Percentiles rank a stretch among this genome's conserved stretches.
phyloP scores from a whole-genome alignment of 352 stramenopile genomes.

The Phytophthora capsici region DNA sequence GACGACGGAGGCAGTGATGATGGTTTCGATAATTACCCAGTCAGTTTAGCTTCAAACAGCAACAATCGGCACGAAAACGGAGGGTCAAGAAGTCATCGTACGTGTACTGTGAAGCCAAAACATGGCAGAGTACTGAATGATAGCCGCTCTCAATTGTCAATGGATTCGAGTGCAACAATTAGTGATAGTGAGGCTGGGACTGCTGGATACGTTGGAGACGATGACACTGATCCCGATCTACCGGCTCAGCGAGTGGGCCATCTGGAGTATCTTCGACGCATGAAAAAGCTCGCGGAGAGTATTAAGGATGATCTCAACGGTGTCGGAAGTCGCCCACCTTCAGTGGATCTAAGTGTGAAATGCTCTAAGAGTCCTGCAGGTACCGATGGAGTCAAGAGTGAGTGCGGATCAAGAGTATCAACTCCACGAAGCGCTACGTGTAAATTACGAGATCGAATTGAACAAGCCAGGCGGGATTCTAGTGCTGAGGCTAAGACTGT shows the following conservation, averaged over 20 bases:
- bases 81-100: constrained; percentile 1
- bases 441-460: constrained; percentile 42
- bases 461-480: constrained; percentile 41
- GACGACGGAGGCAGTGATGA: constrained; percentile 50
- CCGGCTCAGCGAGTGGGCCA: constrained; percentile 64
- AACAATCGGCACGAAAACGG: constrained; percentile 19
- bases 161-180: constrained; percentile 8
- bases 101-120: constrained; percentile 1
- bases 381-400: constrained; percentile 6
- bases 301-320: constrained; percentile 66
- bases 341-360: constrained; percentile 4
- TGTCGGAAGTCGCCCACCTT: not conserved
- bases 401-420: constrained; percentile 13
- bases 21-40: constrained; percentile 28
- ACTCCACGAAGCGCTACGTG: constrained; percentile 33
- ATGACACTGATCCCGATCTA: constrained; percentile 46
- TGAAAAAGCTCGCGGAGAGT: constrained; percentile 70
- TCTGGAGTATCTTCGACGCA: constrained; percentile 72
- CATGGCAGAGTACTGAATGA: constrained; percentile 42
- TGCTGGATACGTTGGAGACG: constrained; percentile 31
- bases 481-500: constrained; percentile 11
- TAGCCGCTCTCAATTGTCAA: constrained; percentile 19
- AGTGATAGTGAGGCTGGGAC: constrained; percentile 14
- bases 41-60: constrained; percentile 11
- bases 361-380: not conserved